Conservation (phyloP, 345 rosid genomes). For the Eucalyptus tenuipes region DNA sequence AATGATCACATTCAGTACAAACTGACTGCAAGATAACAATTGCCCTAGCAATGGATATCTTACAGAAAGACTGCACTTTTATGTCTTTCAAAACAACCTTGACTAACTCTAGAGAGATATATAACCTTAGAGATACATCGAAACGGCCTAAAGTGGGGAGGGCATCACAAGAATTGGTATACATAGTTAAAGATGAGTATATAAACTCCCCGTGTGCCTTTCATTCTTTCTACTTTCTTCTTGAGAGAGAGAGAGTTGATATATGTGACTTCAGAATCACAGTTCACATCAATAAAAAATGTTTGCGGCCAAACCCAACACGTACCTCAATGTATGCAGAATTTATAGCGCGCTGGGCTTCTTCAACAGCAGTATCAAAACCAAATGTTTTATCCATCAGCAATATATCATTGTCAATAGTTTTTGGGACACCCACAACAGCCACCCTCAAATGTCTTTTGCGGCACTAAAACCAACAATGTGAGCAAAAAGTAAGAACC, state of each 20-base stretch:
- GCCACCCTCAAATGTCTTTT: conserved; percentile 65
- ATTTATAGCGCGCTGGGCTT: conserved; percentile 94
- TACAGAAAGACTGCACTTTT: neutral
- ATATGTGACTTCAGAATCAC: neutral
- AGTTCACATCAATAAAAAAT: neutral
- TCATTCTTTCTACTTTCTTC: neutral
- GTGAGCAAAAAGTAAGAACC: neutral
- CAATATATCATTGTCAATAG: conserved; percentile 92
- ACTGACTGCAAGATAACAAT: neutral
- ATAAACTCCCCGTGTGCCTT: neutral
- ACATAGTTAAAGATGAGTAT: neutral
- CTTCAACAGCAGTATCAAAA: conserved; percentile 98
- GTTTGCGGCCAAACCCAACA: neutral
- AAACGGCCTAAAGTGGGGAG: neutral
- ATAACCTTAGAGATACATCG: neutral
- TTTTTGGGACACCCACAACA: conserved; percentile 97
- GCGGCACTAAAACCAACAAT: conserved; percentile 43
- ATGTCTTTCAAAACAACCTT: neutral
- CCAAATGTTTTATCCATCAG: conserved; percentile 98
- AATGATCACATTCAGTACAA: neutral
- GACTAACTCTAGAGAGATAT: neutral
- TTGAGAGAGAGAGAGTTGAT: neutral
- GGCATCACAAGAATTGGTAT: neutral
- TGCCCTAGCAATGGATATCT: neutral
- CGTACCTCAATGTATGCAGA: conserved; percentile 96